Evolutionary conservation across 1,284 basidiomycete genomes (phyloP), one percentile per base, ranked within the genome.

Genomic region (Hymenochaete sp.): DNA sequence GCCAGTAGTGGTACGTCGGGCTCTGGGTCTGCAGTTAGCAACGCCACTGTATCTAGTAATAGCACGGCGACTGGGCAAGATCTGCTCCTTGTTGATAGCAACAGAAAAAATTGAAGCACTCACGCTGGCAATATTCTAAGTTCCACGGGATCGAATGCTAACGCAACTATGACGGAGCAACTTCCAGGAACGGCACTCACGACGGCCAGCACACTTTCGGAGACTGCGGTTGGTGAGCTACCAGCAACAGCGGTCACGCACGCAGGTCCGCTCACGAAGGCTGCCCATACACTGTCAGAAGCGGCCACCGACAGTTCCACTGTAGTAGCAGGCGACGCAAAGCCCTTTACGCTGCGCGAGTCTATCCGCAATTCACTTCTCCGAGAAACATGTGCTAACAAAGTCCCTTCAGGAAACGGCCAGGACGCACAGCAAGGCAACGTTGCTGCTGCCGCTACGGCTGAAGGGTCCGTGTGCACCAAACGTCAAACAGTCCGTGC

Each of bases 361-460:
- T 47, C 27, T 47, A 22, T 21, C n/a, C 19, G n/a, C 21, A 4
- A 43, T 36, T 11, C 18, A 7, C n/a, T 26, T 13, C 38, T 39
- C 13, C 38, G 46, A 18, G 45, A 58, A 16, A 19, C 44, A 1
- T 38, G 22, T 7, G 27, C 47, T 9, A n/a, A 42, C 45, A 35
- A 6, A 5, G 21, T 6, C 13, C 21, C 14, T 35, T 31, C 16
- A 27, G 62, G 68, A 53, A 75, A 75, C 55, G 73, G 67, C 14
- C 56, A 67, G 42, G 67, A 66, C 39, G 72, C 73, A 4, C 71
- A 75, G 57, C 57, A 64, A n/a, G 65, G 71, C 38, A 77, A 78
- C 57, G 63, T 64, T 16, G 56, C 71, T 52, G 76, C 76, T 53
- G 58, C 66, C 5, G 56, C 57, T 13, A 59, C 76, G 29, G 66